These are phyloP conservation scores for Gigaspora rosea DNA, from an alignment of 192 early-diverging fungal genomes.

Conservation along the genomic window DNA sequence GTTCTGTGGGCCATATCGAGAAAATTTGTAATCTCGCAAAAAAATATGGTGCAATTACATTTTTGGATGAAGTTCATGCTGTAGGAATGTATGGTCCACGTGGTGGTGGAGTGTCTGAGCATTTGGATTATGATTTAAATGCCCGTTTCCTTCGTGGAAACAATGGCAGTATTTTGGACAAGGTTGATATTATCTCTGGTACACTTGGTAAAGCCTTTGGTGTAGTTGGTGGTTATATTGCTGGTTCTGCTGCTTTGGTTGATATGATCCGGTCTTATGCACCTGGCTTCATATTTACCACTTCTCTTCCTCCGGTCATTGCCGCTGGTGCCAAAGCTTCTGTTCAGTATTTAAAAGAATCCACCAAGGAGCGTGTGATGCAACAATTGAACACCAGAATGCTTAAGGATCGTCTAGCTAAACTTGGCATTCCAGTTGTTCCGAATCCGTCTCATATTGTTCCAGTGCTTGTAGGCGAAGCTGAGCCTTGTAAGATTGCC, in stretches of 20 bases:
- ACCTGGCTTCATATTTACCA: conserved; percentile 99
- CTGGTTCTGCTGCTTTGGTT: conserved; percentile 81
- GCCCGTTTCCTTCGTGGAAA: conserved; percentile 46
- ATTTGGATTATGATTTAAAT: conserved; percentile 82
- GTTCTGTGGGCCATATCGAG: conserved; percentile 89
- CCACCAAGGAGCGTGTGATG: conserved; percentile 80
- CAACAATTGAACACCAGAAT: conserved; percentile 93
- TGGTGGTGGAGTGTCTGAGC: conserved; percentile 93
- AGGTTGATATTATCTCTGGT: conserved; percentile 94
- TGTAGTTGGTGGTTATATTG: conserved; percentile 97
- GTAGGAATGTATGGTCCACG: conserved; percentile 97
- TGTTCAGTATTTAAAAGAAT: conserved; percentile 88
- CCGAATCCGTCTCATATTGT: conserved; percentile 99
- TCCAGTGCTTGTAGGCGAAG: conserved; percentile 96
- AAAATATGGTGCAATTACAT: conserved; percentile 96
- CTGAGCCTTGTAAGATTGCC: conserved; percentile 89
- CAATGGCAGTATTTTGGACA: conserved; percentile 69
- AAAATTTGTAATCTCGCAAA: conserved; percentile 86
- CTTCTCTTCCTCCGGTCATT: conserved; percentile 92
- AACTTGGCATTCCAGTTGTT: conserved; percentile 90
- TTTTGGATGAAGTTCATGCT: conserved; percentile 97
- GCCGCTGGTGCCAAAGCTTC: conserved; percentile 90
- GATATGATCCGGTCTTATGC: conserved; percentile 97
- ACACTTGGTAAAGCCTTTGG: conserved; percentile 98
- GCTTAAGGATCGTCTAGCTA: conserved; percentile 80